A percentile compares a stretch with the other conserved stretches of the same genome.
These are phyloP conservation scores for Tetragonia tetragonoides DNA, from an alignment of 148 eudicot species.

Conservation along the genomic window DNA sequence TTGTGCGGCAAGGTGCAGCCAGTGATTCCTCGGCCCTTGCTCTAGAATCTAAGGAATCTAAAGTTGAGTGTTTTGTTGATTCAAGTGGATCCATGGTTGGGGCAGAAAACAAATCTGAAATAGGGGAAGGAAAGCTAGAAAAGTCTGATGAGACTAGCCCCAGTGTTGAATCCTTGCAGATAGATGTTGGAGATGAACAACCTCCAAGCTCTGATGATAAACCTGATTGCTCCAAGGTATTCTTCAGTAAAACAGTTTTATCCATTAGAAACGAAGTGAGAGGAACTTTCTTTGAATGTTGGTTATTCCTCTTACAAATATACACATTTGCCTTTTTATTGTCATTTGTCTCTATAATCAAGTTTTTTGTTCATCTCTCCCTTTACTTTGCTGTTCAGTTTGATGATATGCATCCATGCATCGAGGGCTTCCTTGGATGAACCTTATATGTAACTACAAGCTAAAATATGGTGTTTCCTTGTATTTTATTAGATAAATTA, in stretches of 20 bases:
- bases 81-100: slow-evolving; percentile 36
- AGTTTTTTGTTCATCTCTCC: not conserved
- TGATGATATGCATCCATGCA: not conserved
- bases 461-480: not conserved
- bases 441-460: not conserved
- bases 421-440: not conserved
- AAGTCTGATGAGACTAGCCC: slow-evolving; percentile 36
- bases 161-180: slow-evolving; percentile 24
- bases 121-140: slow-evolving; percentile 23
- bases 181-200: slow-evolving; percentile 34
- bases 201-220: slow-evolving; percentile 23
- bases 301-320: not conserved
- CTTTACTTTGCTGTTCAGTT: not conserved
- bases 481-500: not conserved
- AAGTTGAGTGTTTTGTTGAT: slow-evolving; percentile 33
- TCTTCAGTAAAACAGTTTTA: slow-evolving; percentile 5
- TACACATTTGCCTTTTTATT: not conserved
- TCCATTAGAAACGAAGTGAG: not conserved
- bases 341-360: not conserved
- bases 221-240: slow-evolving; percentile 46
- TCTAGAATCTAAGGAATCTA: slow-evolving; percentile 28
- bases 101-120: slow-evolving; percentile 36
- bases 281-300: not conserved
- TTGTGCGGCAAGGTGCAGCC: slow-evolving; percentile 63
- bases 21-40: slow-evolving; percentile 29